Percentiles rank a stretch among this genome's conserved stretches.
Evolutionary conservation across 148 eudicot species (phyloP).

Genomic region (Rhododendron vialii): DNA sequence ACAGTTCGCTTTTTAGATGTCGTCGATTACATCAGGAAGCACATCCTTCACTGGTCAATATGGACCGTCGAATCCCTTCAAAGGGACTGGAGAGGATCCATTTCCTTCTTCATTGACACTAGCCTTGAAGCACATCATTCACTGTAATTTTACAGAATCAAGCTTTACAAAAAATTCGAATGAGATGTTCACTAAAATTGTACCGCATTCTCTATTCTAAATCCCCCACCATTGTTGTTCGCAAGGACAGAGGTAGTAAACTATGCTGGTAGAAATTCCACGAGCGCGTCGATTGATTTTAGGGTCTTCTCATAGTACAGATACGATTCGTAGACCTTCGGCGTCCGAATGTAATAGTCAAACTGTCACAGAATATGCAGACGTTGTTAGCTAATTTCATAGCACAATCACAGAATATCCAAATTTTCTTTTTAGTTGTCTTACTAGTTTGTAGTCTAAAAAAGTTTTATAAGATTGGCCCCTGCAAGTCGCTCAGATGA

Average conservation of each 20-base stretch:
- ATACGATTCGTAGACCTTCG: conserved; percentile 77
- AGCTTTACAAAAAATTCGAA: neutral
- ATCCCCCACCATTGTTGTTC: neutral
- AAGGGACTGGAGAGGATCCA: neutral
- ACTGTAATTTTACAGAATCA: neutral
- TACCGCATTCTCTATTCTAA: neutral
- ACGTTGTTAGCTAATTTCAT: neutral
- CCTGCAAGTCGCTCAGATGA: neutral
- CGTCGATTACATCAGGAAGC: neutral
- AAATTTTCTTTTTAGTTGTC: neutral
- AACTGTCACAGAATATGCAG: conserved; percentile 36
- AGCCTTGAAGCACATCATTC: neutral
- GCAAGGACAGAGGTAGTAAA: neutral
- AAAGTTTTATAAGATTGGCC: neutral
- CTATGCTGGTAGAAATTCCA: conserved; percentile 39
- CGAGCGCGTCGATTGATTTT: conserved; percentile 74
- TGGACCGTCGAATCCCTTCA: neutral
- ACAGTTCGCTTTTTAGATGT: neutral
- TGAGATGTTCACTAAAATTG: neutral
- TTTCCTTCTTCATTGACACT: neutral
- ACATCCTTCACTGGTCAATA: neutral
- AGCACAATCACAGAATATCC: neutral
- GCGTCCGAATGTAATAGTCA: conserved; percentile 69
- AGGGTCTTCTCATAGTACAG: conserved; percentile 81
- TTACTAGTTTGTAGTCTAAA: no score